phyloP scores from a whole-genome alignment of 1,139 yeast genomes.

The Yamadazyma taylorii region DNA sequence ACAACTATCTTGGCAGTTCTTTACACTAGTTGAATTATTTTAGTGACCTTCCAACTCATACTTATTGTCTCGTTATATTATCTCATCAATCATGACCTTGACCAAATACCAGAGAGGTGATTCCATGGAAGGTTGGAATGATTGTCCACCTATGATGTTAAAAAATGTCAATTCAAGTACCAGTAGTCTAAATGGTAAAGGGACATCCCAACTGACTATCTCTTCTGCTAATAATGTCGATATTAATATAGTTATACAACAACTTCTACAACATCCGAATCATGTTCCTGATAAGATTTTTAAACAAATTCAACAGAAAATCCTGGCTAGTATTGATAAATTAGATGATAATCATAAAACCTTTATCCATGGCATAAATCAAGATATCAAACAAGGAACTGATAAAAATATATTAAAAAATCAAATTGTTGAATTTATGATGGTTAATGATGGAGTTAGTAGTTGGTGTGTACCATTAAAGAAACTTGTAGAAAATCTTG shows the following conservation, averaged over 20 bases:
- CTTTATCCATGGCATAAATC: conserved; percentile 19
- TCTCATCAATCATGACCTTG: conserved; percentile 35
- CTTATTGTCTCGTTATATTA: no score
- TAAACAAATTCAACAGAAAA: conserved; percentile 34
- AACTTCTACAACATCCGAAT: conserved; percentile 18
- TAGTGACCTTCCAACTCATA: no score
- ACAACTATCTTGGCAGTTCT: no score
- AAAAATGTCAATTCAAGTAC: conserved; percentile 11
- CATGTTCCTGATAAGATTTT: conserved; percentile 35
- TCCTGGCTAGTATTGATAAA: conserved; percentile 20
- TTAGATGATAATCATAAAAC: conserved; percentile 17
- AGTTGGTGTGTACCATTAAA: conserved; percentile 58
- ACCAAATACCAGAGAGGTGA: conserved; percentile 43
- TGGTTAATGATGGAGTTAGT: conserved; percentile 52
- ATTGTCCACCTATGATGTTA: conserved; percentile 33
- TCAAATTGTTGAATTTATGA: conserved; percentile 45
- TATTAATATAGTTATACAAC: conserved; percentile 10
- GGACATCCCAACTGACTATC: no score
- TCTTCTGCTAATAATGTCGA: neutral
- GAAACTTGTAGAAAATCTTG: conserved; percentile 40
- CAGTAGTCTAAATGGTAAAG: conserved; percentile 5
- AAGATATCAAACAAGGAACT: conserved; percentile 9
- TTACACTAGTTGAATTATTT: no score
- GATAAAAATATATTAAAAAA: conserved; percentile 18
- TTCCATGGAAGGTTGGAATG: conserved; percentile 49